phyloP scores from a whole-genome alignment of 495 filamentous ascomycete species.

The Patellaria atrata region DNA sequence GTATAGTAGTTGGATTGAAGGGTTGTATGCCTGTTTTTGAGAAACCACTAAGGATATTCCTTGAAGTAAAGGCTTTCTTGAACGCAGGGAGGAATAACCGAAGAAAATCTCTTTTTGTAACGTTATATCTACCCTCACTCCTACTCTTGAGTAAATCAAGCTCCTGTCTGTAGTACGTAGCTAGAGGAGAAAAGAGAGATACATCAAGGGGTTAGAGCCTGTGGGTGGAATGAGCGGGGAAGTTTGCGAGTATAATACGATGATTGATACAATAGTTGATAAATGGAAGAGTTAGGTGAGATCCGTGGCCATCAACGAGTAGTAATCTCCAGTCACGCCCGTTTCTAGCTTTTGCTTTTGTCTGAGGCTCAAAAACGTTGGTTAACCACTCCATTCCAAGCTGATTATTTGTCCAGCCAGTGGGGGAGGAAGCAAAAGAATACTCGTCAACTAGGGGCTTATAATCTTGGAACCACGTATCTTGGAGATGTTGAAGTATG shows the following conservation, averaged over 20 bases:
- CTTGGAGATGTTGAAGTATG: too few relatives aligned
- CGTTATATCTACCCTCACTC: background rate
- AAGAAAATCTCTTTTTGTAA: constrained; percentile 1
- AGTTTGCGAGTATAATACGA: constrained; percentile 12
- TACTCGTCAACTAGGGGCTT: background rate
- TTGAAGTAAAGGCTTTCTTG: background rate
- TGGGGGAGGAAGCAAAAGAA: constrained; percentile 7
- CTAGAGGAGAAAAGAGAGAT: constrained; percentile 2
- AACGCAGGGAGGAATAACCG: background rate
- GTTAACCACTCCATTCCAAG: constrained; percentile 7
- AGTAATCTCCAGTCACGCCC: constrained; percentile 6
- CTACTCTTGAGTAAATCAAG: background rate
- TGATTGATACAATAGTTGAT: constrained; percentile 7
- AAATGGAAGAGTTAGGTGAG: constrained; percentile 8
- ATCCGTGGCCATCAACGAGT: constrained; percentile 12
- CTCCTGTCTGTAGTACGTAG: constrained; percentile 1
- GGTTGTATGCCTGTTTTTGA: background rate
- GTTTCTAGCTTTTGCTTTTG: background rate
- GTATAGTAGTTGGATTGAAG: background rate
- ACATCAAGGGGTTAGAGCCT: constrained; percentile 17
- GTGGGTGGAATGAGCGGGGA: constrained; percentile 12
- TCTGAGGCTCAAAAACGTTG: background rate
- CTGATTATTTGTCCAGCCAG: constrained; percentile 12
- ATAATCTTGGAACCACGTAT: constrained; percentile 12
- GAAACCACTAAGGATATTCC: background rate